These are phyloP conservation scores for Geosiphon pyriformis DNA, from an alignment of 192 early-diverging fungal species.

Conservation along the genomic window DNA sequence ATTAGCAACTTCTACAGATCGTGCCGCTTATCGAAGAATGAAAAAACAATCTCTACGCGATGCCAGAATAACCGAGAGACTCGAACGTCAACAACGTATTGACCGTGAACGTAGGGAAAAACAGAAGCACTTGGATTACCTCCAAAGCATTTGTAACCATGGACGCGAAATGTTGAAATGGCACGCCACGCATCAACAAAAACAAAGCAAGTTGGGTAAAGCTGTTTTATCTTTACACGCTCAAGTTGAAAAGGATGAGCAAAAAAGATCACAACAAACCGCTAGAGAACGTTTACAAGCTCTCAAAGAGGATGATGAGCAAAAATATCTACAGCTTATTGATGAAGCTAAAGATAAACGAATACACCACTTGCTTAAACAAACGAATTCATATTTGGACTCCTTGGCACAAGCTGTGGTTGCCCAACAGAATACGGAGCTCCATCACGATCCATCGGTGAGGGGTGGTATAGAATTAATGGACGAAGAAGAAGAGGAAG, in stretches of 20 bases:
- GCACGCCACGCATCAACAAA: constrained; percentile 65
- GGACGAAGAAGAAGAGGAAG: constrained; percentile 45
- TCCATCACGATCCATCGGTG: constrained; percentile 36
- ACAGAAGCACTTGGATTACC: constrained; percentile 76
- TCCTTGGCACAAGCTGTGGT: constrained; percentile 81
- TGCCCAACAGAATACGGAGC: constrained; percentile 66
- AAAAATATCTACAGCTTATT: constrained; percentile 91
- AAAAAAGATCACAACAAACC: constrained; percentile 76
- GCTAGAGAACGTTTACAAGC: constrained; percentile 94
- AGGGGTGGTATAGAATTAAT: constrained; percentile 44
- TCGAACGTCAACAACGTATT: constrained; percentile 82
- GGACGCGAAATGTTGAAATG: constrained; percentile 62
- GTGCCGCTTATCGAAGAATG: constrained; percentile 68
- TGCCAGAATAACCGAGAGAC: constrained; percentile 80
- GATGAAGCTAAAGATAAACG: constrained; percentile 96
- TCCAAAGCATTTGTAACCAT: constrained; percentile 69
- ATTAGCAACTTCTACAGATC: constrained; percentile 74
- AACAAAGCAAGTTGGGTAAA: constrained; percentile 68
- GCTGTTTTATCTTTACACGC: constrained; percentile 72
- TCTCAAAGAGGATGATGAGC: constrained; percentile 95
- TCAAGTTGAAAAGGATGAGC: constrained; percentile 89
- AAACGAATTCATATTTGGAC: constrained; percentile 82
- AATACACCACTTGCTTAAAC: constrained; percentile 83
- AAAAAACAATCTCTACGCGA: constrained; percentile 82
- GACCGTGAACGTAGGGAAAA: constrained; percentile 84